phyloP scores from a whole-genome alignment of 306 rosid genomes.

The Sophora flavescens region DNA sequence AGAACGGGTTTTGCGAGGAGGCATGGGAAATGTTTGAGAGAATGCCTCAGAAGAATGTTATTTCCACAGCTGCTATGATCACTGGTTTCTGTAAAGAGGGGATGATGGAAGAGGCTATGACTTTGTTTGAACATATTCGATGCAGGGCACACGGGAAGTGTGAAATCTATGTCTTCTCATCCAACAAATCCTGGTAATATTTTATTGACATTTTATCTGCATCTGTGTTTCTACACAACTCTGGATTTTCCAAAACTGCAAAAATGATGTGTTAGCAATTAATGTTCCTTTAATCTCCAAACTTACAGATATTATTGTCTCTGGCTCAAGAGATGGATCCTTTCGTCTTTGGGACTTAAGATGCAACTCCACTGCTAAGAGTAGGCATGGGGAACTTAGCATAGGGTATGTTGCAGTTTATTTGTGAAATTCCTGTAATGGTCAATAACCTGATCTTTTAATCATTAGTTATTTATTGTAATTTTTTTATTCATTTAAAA shows the following conservation, averaged over 20 bases:
- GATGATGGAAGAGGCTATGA: slow-evolving; percentile 83
- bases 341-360: slow-evolving; percentile 95
- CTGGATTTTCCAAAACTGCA: no score
- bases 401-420: slow-evolving; percentile 53
- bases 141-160: no score
- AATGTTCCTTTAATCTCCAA: no score
- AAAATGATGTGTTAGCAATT: no score
- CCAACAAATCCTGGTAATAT: no score
- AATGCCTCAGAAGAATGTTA: slow-evolving; percentile 62
- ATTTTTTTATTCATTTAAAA: no score
- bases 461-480: background rate
- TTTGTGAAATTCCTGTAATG: slow-evolving; percentile 1
- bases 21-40: slow-evolving; percentile 55
- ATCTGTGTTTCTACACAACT: no score
- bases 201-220: no score
- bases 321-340: no score
- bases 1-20: slow-evolving; percentile 56
- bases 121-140: no score
- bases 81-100: slow-evolving; percentile 64
- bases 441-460: background rate
- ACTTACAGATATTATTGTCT: no score
- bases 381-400: slow-evolving; percentile 52
- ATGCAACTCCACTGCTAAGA: slow-evolving; percentile 57
- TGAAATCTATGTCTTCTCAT: no score
- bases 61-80: slow-evolving; percentile 56